Percentiles rank a stretch among this genome's conserved stretches.
Evolutionary conservation across 1,284 basidiomycete genomes (phyloP).

Genomic region (Acaromyces ingoldii): DNA sequence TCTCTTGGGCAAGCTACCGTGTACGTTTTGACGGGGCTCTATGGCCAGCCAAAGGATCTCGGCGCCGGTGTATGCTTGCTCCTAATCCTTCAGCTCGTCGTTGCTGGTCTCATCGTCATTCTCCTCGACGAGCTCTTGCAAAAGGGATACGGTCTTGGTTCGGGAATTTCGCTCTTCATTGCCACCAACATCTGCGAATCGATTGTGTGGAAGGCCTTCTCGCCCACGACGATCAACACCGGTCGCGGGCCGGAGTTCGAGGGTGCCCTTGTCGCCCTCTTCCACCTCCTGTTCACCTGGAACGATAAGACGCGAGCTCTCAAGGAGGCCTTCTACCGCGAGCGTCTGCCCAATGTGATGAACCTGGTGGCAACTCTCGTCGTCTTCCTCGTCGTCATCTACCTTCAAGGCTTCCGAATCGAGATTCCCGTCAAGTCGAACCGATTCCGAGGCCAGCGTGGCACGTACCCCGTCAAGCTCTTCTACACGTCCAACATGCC

Average conservation of each 20-base stretch:
- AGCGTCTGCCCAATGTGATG: conserved; percentile 94
- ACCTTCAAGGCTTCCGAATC: conserved; percentile 96
- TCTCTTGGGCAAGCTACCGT: conserved; percentile 94
- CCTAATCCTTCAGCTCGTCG: conserved; percentile 90
- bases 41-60: conserved; percentile 86
- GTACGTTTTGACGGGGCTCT: conserved; percentile 93
- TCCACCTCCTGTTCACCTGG: conserved; percentile 98
- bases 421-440: conserved; percentile 98
- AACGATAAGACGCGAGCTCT: conserved; percentile 95
- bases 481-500: conserved; percentile 99
- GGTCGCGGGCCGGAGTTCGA: conserved; percentile 98
- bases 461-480: conserved; percentile 92
- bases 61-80: conserved; percentile 93
- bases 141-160: conserved; percentile 97
- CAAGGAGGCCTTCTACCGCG: conserved; percentile 96
- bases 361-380: conserved; percentile 87
- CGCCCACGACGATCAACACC: conserved; percentile 95
- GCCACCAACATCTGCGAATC: conserved; percentile 99
- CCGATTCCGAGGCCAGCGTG: conserved; percentile 89
- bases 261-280: conserved; percentile 88
- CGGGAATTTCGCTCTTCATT: conserved; percentile 97
- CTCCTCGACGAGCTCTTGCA: conserved; percentile 97
- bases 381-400: conserved; percentile 93
- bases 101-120: conserved; percentile 91
- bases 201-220: conserved; percentile 99